phyloP scores from a whole-genome alignment of 331 rosid species.

The Cucumis variabilis region DNA sequence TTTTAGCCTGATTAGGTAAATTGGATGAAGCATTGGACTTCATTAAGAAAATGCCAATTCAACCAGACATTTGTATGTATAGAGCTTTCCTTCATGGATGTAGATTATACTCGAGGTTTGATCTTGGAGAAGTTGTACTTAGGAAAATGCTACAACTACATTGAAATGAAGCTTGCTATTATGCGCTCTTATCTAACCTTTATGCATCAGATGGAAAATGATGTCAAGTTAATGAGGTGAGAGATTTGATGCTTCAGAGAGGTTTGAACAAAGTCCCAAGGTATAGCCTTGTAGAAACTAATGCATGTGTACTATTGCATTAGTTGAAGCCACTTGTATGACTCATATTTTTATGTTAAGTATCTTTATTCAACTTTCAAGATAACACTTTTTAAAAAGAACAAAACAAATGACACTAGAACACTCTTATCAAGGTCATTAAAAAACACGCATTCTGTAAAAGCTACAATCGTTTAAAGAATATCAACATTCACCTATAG shows the following conservation, averaged over 20 bases:
- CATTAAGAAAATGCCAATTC: conserved; percentile 65
- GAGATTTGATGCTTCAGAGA: conserved; percentile 69
- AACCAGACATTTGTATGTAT: conserved; percentile 67
- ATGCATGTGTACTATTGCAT: conserved; percentile 26
- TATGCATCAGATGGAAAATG: conserved; percentile 91
- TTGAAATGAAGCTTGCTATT: conserved; percentile 72
- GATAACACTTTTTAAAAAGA: neutral
- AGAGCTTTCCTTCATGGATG: conserved; percentile 93
- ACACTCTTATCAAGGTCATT: too few relatives aligned
- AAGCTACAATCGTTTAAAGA: neutral
- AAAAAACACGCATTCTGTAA: neutral
- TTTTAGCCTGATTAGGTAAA: conserved; percentile 75
- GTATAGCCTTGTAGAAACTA: conserved; percentile 65
- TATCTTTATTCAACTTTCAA: too few relatives aligned
- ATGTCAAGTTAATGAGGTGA: conserved; percentile 77
- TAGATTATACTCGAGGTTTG: conserved; percentile 82
- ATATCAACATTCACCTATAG: too few relatives aligned
- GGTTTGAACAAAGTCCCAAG: conserved; percentile 74
- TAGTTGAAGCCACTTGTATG: neutral
- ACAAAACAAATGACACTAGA: too few relatives aligned
- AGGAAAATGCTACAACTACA: conserved; percentile 69
- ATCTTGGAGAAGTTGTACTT: conserved; percentile 67
- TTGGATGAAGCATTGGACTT: conserved; percentile 79
- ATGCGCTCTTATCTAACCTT: conserved; percentile 73
- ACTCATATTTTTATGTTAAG: neutral